Conservation (phyloP, 1,284 basidiomycete species). For the Caloboletus inedulis region DNA sequence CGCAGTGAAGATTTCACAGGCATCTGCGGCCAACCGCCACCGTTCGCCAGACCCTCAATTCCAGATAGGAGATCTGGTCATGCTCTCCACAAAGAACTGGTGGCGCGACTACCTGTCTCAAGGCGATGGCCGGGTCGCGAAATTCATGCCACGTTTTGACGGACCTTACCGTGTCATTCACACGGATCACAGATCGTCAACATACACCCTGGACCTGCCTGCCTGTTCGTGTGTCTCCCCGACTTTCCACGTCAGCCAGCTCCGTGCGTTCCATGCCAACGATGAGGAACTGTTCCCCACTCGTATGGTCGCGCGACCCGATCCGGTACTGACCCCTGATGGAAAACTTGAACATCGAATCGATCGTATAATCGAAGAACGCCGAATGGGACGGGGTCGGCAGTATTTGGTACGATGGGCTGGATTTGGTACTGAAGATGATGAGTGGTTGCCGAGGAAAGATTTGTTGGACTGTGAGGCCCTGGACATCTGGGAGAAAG, state of each 20-base stretch:
- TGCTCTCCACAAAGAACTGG: too few species aligned
- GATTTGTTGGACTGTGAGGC: neutral
- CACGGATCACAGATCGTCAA: fast-evolving
- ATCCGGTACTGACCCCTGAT: too few species aligned
- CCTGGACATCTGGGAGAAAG: too few species aligned
- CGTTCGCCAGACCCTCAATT: too few species aligned
- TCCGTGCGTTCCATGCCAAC: too few species aligned
- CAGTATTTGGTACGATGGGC: neutral
- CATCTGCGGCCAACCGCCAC: too few species aligned
- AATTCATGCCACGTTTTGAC: neutral
- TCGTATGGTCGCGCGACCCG: too few species aligned
- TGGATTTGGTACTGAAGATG: neutral
- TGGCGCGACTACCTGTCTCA: neutral
- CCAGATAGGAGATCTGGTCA: too few species aligned
- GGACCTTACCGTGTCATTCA: neutral
- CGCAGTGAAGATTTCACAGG: too few species aligned
- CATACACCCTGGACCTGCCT: neutral
- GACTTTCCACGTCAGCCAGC: too few species aligned
- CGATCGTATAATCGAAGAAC: fast-evolving
- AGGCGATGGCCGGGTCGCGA: fast-evolving
- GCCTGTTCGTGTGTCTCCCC: too few species aligned
- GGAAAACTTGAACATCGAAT: neutral
- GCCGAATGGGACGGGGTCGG: fast-evolving
- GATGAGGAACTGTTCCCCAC: too few species aligned
- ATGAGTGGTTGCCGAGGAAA: fast-evolving